Base-by-base conservation (phyloP, 1,139 yeast species). In the Pichia sp. region DNA sequence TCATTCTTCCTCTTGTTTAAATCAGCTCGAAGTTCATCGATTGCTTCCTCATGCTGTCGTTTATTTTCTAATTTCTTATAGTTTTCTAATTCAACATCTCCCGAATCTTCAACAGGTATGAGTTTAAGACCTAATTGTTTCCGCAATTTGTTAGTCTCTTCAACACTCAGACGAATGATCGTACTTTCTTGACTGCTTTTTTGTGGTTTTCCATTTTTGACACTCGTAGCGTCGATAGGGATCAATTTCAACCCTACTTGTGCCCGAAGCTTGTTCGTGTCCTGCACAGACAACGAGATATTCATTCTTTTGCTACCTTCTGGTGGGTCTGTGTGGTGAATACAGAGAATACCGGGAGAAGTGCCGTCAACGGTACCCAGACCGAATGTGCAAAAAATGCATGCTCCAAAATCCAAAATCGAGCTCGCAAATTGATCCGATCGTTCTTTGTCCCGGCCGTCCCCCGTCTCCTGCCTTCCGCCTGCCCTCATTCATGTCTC, bases 31-130 rank as follows among this genome's bases (percentile, higher is more conserved):
- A 67, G 37, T 10, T 47, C 46, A 1, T 46, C 56, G 15, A 60
- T 49, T 40, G 47, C 58, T 15, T 52, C 30, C n/a, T 22, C 21
- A 6, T 48, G 46, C 4, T 41, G 40, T 20, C 45, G 44, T 9
- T 41, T 22, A 3, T 34, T 19, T 33, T 51, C 27, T 4, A 42
- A 40, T 1, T 42, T 30, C 34, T 54, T 57, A 40, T 55, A 58
- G 7, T 60, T 58, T 17, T 57, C 58, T 19, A 52, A 50, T 42
- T 65, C 66, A 22, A 47, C 20, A 66, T 60, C 51, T 57, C 64
- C 51, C 67, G 67, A 1, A 4, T 18, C 40, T 28, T 38, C 47
- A 21, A 35, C 34, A 8, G 53, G 53, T 19, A 58, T 53, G 19
- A 52, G 47, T 27, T 48, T 50, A 14, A 60, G 46, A 2, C 64